These are phyloP conservation scores for Solanum pimpinellifolium DNA, from an alignment of 257 asterid genomes.

Conservation along the genomic window DNA sequence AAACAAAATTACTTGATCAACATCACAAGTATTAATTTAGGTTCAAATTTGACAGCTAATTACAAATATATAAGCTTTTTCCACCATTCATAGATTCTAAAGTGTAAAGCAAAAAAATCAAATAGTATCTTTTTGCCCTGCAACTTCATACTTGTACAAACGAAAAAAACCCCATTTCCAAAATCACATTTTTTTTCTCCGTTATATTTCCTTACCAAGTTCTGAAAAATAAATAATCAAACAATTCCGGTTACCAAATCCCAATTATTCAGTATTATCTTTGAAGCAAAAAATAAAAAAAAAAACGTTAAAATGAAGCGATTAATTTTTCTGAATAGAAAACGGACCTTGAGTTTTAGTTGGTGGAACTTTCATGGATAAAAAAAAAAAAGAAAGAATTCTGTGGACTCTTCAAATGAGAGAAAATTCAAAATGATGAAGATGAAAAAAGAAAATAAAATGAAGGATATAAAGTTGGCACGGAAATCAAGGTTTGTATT, in stretches of 20 bases:
- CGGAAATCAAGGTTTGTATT: background rate
- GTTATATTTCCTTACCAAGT: background rate
- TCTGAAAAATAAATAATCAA: background rate
- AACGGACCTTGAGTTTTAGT: conserved; percentile 42
- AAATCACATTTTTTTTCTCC: background rate
- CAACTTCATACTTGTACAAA: background rate
- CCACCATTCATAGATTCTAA: background rate
- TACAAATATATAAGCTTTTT: background rate
- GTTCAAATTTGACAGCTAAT: background rate
- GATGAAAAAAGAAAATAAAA: background rate
- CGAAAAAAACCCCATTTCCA: background rate
- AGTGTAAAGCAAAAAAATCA: background rate
- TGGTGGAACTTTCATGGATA: conserved; percentile 38
- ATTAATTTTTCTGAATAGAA: background rate
- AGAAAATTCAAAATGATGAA: background rate
- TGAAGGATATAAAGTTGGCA: background rate
- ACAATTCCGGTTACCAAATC: background rate
- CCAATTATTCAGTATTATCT: background rate
- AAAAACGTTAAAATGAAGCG: background rate
- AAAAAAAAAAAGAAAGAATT: background rate
- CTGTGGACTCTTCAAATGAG: background rate
- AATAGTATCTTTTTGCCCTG: background rate
- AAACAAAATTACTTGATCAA: background rate
- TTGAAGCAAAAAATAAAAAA: background rate
- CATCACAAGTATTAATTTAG: background rate